A percentile compares a stretch with the other conserved stretches of the same genome.
phyloP scores from a whole-genome alignment of 495 filamentous ascomycete species.

The Penicillium argentinense region DNA sequence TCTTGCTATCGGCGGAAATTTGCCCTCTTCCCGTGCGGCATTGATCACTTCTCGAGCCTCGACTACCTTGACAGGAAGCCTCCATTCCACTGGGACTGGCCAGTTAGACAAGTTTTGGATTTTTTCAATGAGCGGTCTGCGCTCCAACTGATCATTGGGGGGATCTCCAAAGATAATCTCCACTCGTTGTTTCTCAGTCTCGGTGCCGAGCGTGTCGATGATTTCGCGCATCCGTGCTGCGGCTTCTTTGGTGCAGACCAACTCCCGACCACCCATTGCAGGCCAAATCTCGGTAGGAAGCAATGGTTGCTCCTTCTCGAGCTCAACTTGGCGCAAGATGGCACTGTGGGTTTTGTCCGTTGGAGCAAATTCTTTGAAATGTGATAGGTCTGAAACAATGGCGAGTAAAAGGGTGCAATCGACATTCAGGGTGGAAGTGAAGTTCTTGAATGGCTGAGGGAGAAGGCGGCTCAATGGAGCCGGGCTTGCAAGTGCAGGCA shows the following conservation, averaged over 20 bases:
- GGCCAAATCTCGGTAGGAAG: conserved; percentile 64
- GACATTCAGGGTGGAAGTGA: conserved; percentile 64
- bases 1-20: conserved; percentile 37
- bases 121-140: conserved; percentile 31
- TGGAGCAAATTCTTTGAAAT: conserved; percentile 41
- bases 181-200: conserved; percentile 57
- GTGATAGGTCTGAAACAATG: conserved; percentile 69
- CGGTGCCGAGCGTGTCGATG: conserved; percentile 64
- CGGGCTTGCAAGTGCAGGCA: conserved; percentile 23
- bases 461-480: conserved; percentile 47
- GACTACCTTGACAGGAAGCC: conserved; percentile 53
- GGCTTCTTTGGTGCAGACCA: conserved; percentile 65
- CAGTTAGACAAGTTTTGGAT: conserved; percentile 53
- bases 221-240: conserved; percentile 65
- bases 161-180: conserved; percentile 51
- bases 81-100: conserved; percentile 45
- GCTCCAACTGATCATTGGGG: conserved; percentile 23
- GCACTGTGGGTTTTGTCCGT: conserved; percentile 51
- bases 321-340: conserved; percentile 63
- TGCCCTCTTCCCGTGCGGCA: conserved; percentile 23
- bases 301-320: conserved; percentile 60
- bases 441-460: conserved; percentile 51
- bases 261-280: conserved; percentile 48
- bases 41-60: conserved; percentile 35
- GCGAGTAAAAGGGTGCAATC: conserved; percentile 75